Evolutionary conservation across 106 monocot genomes (phyloP).

Genomic region (Dioscorea dumetorum): DNA sequence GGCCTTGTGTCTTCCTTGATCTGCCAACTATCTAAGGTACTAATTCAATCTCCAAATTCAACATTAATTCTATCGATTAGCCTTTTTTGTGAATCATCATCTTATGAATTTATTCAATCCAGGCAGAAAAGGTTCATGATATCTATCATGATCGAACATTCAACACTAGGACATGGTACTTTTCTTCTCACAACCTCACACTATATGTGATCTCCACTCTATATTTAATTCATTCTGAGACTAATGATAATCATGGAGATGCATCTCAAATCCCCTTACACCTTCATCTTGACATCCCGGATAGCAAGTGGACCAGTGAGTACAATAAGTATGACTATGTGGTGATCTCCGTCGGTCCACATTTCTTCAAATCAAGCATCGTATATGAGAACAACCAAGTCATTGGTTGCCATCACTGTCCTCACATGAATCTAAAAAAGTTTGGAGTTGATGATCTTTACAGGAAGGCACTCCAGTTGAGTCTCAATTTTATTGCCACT

Average conservation of each 20-base stretch:
- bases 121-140: conserved; percentile 15
- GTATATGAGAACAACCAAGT: too few species aligned
- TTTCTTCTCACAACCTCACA: conserved; percentile 42
- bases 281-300: conserved; percentile 31
- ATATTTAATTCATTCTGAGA: conserved; percentile 34
- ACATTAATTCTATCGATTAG: too few species aligned
- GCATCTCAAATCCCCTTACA: conserved; percentile 18
- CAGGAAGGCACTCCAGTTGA: conserved; percentile 17
- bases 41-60: not conserved
- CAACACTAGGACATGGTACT: conserved; percentile 25
- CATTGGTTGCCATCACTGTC: conserved; percentile 45
- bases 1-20: conserved; percentile 58
- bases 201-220: conserved; percentile 42
- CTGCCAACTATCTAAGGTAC: conserved; percentile 64
- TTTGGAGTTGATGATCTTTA: conserved; percentile 34
- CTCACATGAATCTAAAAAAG: conserved; percentile 23
- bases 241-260: too few species aligned
- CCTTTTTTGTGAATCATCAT: too few species aligned
- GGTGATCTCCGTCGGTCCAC: too few species aligned
- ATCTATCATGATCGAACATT: conserved; percentile 23
- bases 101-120: too few species aligned
- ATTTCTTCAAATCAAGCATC: too few species aligned
- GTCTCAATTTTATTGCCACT: conserved; percentile 20
- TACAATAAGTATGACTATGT: too few species aligned
- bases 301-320: too few species aligned